A percentile compares a stretch with the other conserved stretches of the same genome.
phyloP scores from a whole-genome alignment of 805 yeast species.

The Wickerhamomyces xylosicus region DNA sequence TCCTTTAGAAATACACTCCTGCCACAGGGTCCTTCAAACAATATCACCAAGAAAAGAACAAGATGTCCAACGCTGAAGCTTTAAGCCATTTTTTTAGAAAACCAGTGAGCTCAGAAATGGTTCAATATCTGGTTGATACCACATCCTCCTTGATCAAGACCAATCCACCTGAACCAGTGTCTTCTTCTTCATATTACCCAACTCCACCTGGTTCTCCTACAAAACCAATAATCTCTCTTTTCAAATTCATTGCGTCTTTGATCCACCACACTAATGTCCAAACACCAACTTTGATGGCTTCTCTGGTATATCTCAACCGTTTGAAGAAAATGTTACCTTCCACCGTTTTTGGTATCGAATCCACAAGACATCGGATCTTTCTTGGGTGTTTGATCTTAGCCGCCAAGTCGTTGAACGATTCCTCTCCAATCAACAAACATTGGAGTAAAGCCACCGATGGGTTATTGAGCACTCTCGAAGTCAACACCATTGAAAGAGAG shows the following conservation, averaged over 20 bases:
- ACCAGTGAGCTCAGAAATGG: slow-evolving; percentile 49
- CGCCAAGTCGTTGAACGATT: slow-evolving; percentile 90
- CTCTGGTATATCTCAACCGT: slow-evolving; percentile 73
- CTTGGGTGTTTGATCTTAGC: slow-evolving; percentile 81
- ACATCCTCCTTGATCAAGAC: slow-evolving; percentile 38
- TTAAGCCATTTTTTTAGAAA: slow-evolving; percentile 42
- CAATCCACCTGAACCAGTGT: not conserved
- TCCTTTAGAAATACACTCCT: too few species aligned
- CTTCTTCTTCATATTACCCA: slow-evolving; percentile 17
- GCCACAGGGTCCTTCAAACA: too few species aligned
- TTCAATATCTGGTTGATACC: slow-evolving; percentile 44
- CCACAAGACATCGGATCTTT: slow-evolving; percentile 89
- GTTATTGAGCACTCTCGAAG: slow-evolving; percentile 61
- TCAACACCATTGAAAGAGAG: slow-evolving; percentile 88
- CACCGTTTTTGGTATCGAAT: slow-evolving; percentile 83
- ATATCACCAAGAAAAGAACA: too few species aligned
- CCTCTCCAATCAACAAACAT: slow-evolving; percentile 90
- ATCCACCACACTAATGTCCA: slow-evolving; percentile 83
- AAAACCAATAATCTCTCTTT: slow-evolving; percentile 26
- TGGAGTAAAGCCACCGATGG: slow-evolving; percentile 94
- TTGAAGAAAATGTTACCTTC: slow-evolving; percentile 72
- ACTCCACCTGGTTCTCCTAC: slow-evolving; percentile 31
- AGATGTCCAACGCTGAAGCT: slow-evolving; percentile 37
- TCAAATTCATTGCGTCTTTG: slow-evolving; percentile 58
- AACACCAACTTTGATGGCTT: slow-evolving; percentile 90